Base-by-base conservation (phyloP, 2,329 filamentous ascomycete species). In the Phyllosticta citribraziliensis region DNA sequence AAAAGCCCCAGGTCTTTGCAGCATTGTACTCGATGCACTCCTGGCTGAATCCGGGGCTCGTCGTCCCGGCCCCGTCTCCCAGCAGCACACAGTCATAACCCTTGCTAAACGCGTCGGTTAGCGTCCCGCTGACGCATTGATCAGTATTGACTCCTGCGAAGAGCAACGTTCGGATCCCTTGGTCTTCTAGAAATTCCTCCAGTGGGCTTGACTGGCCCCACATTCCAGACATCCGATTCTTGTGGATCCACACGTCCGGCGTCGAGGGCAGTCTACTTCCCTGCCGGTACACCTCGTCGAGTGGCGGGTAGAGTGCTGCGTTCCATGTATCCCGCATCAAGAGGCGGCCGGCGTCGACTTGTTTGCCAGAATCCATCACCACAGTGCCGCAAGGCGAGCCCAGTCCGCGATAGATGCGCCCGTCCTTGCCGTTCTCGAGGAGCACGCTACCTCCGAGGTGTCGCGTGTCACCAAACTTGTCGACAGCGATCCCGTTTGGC, bases 141-240 rank as follows among this genome's bases (percentile, higher is more conserved):
- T 76, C 74, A 47, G 75, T 76, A 65, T 77, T 76, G 14, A 77
- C 72, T 3, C 75, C 75, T 1, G 73, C 68, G 61, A 77, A 76
- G 2, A 76, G 67, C 60, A 75, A 63, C 12, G 74, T 76, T 66
- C 68, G 69, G 61, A 76, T 74, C 2, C 71, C 73, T 52, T 74
- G 70, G 56, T 70, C 63, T n/a, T 72, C 67, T 19, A 76, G 61
- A 66, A 73, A 76, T 60, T 70, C 67, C 52, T 53, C n/a, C 52
- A 72, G 67, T 0, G 66, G 66, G 14, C 73, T 70, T 8, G 67
- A 67, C 0, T 67, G 67, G 40, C 70, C 72, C 74, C 74, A 76
- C 30, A 77, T 62, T 5, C 73, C 74, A 2, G 71, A 73, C 74
- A 76, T 76, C 55, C 74, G 68, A 22, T 75, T 73, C 61, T 77